phyloP scores from a whole-genome alignment of 1,139 yeast species.

The Scheffersomyces titani region DNA sequence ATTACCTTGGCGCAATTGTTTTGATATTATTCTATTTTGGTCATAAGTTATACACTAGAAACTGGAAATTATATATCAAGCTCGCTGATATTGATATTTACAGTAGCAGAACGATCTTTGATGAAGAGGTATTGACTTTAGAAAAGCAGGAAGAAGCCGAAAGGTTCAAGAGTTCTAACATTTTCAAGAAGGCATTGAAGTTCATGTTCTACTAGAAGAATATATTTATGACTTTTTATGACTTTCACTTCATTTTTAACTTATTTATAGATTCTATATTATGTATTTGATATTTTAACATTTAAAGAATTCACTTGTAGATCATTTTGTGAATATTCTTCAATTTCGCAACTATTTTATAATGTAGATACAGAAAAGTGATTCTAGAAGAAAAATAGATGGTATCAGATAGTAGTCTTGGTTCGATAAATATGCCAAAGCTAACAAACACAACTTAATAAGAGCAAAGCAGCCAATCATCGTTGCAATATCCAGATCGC shows the following conservation, averaged over 20 bases:
- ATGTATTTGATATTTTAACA: neutral
- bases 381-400: neutral
- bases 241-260: neutral
- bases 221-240: neutral
- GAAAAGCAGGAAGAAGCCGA: constrained; percentile 38
- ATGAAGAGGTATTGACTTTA: constrained; percentile 37
- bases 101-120: constrained; percentile 36
- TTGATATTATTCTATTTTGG: constrained; percentile 34
- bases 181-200: constrained; percentile 24
- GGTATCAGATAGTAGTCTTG: neutral
- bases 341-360: neutral
- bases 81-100: constrained; percentile 37
- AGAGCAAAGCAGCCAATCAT: too few relatives aligned
- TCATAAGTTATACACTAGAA: constrained; percentile 35
- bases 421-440: too few relatives aligned
- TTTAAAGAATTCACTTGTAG: neutral
- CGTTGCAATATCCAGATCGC: neutral
- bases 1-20: constrained; percentile 38
- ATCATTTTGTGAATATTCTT: neutral
- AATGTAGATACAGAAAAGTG: neutral
- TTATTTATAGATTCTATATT: neutral
- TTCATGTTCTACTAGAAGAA: constrained; percentile 20
- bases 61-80: constrained; percentile 32
- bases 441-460: too few relatives aligned
- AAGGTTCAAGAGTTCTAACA: constrained; percentile 22